Evolutionary conservation across 768 basidiomycete genomes (phyloP), one percentile per base, ranked within the genome.

Genomic region (Trametes cinnabarina): DNA sequence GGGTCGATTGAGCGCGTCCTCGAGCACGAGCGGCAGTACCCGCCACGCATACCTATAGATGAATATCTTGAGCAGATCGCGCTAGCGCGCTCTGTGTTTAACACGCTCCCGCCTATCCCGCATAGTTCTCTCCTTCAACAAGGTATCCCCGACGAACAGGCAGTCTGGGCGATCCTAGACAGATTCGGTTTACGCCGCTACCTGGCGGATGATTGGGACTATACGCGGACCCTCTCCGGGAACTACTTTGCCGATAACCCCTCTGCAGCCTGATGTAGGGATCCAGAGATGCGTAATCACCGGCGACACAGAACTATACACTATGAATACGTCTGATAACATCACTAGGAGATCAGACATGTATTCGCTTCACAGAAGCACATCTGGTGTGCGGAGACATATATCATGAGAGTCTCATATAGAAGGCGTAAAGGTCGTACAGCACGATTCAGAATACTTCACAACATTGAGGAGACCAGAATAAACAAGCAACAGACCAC

Each of bases 1-100:
- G 84, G 84, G 4, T 78, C 81, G 7, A 94, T 96, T 63, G 92
- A 94, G 69, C 72, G 76, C 6, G 76, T 93, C 30, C 71, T 94
- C 19, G 75, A 80, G 59, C 66, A 67, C 15, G 79, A 81, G 63
- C 57, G 51, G 26, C 82, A 79, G 67, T 87, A 79, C 65, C 73
- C 76, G 2, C 84, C 82, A 1, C 78, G 77, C 17, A 56, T 80
- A 11, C 71, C 82, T 1, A 58, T 66, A 12, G 68, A 76, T 2
- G 77, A 73, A 11, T 94, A 94, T 66, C 71, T 94, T 3, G 76
- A 77, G 2, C 83, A 90, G 64, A 80, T 94, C 3, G 74, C 74
- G 44, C 65, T 76, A 3, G 92, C 88, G 2, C 77, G 92, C 1
- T 63, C 72, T 19, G 82, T 90, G 11, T 94, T 92, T 68, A 69